Evolutionary conservation across 2,329 filamentous ascomycete genomes (phyloP), one percentile per base, ranked within the genome.

Genomic region (Monilinia vaccinii-corymbosi): DNA sequence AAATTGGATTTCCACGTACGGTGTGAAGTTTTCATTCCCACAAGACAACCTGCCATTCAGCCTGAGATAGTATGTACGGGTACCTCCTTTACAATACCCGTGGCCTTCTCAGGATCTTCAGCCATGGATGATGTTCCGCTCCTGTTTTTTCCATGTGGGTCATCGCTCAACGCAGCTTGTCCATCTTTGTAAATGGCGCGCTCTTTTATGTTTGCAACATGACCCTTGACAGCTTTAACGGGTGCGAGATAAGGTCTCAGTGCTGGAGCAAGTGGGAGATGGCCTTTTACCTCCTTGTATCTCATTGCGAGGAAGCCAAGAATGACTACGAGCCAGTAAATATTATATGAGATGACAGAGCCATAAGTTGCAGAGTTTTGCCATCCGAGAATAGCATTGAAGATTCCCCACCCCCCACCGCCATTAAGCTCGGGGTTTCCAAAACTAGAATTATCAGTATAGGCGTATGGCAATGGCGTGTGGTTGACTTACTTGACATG

Each of bases 381-480:
- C 91, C 91, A 96, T 61, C 91, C 91, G 13, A 96, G 78, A 57
- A 96, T 79, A 61, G 89, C 85, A 68, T 95, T 93, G 78, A 96
- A 91, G 65, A 96, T 84, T 59, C 89, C 89, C 91, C 90, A 96
- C 48, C 88, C 89, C 42, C 86, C 85, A 51, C 87, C 87, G 32
- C 88, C 87, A 63, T 89, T 85, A 44, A 86, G 74, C 56, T 84
- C 75, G 0, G 90, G 87, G 68, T 83, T 92, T 72, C 89, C 94
- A 77, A 89, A 44, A 95, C 84, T 88, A 62, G n/a, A 18, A n/a
- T 10, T 9, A 28, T 67, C 52, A 66, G 56, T 42, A 48, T 21
- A 32, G 4, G 36, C 4, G 3, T 50, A 16, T 11, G 32, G 9
- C 6, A 3, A 42, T 32, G 28, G 8, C 21, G 4, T 45, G 21